phyloP scores from a whole-genome alignment of 768 basidiomycete genomes.

The Hemileccinum rubropunctum region DNA sequence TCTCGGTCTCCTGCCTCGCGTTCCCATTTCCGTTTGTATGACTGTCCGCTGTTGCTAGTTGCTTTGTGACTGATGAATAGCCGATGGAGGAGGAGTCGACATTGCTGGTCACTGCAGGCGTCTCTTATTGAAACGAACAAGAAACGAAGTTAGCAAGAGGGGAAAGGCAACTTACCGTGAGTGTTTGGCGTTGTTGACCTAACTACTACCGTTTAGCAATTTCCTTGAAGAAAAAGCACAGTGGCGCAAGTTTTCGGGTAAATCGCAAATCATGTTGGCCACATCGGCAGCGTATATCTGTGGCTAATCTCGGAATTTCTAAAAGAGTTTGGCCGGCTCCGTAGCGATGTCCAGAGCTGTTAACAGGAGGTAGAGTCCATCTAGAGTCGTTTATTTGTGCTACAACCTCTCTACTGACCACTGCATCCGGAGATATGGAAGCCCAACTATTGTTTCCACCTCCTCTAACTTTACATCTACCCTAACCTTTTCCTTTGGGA shows the following conservation, averaged over 20 bases:
- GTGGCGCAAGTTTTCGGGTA: no score
- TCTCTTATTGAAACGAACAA: background rate
- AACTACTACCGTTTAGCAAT: no score
- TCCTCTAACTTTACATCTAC: background rate
- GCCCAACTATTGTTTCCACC: background rate
- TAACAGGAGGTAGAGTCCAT: no score
- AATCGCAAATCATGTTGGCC: no score
- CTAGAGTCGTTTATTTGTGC: background rate
- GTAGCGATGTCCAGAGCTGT: no score
- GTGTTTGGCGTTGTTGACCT: slow-evolving; percentile 22
- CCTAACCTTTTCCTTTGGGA: slow-evolving; percentile 18
- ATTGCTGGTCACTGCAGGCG: slow-evolving; percentile 1
- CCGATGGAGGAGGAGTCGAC: background rate
- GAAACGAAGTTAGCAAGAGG: background rate
- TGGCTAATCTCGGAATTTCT: no score
- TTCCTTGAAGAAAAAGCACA: no score
- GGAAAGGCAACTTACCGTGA: background rate
- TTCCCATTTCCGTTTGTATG: slow-evolving; percentile 20
- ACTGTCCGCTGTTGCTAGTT: background rate
- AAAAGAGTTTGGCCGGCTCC: no score
- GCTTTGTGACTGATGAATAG: background rate
- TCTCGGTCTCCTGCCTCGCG: background rate
- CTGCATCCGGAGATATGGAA: slow-evolving; percentile 9
- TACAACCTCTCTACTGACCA: slow-evolving; percentile 29
- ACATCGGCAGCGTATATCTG: no score